Evolutionary conservation across 768 basidiomycete genomes (phyloP), one percentile per base, ranked within the genome.

Genomic region (Strobilomyces confusus): DNA sequence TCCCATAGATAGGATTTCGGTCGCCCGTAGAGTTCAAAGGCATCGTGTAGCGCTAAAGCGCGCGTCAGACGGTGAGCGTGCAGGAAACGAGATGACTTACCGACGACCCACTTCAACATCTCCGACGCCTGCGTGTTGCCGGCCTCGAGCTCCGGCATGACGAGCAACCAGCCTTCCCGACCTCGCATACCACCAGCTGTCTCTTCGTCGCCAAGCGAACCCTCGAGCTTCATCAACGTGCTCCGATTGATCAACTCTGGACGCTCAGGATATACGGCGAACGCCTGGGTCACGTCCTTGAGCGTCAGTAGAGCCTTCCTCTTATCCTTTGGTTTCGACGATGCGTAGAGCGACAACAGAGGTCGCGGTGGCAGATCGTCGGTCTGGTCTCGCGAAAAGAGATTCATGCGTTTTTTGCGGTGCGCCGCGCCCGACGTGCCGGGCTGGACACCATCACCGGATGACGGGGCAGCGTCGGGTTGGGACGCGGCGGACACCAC

Each of bases 221-320:
- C 95, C 65, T 98, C 94, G 7, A 98, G 66, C 68, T 98, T 98
- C 74, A 98, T 86, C 59, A 99, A 72, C 1, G 92, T 93, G 58
- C 92, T 94, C 61, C 83, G 77, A 57, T 79, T 86, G 70, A 98
- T 94, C 58, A 97, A 73, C 60, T 93, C 91, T 11, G 92, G 90
- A n/a, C 92, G 81, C 66, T 98, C 95, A 2, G 95, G 95, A 67
- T 94, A 99, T 9, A 99, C 92, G 3, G 92, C 91, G 65, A 94
- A 97, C 17, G 87, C 91, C 71, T 97, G 92, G 1, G 86, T 81
- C 48, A 94, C 77, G 38, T 82, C 72, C 30, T 71, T 76, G 53
- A 95, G 71, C 0, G 87, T 87, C 56, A 95, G 69, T 5, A 92
- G 63, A 0, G 90, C 69, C 59, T 79, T 83, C 72, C 82, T 91